Base-by-base conservation (phyloP, 768 basidiomycete genomes). In the Termitomyces sp. region DNA sequence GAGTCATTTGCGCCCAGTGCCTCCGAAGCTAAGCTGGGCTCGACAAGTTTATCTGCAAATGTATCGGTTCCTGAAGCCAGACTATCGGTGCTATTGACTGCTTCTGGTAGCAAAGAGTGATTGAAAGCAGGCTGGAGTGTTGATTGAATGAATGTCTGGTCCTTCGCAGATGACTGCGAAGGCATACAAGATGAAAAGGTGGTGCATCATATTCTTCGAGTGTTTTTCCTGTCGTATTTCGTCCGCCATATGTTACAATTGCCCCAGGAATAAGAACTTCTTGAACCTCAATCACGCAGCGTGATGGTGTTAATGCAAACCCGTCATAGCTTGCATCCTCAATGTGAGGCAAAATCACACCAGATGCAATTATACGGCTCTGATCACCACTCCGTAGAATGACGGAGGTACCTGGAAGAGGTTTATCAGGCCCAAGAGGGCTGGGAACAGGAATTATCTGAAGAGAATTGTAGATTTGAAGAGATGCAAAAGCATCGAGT, bases 401-500 rank as follows among this genome's bases (percentile, higher is more conserved):
- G 25, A 53, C 23, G 5, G 42, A 33, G 4, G 23, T 20, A 27
- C 52, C 52, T 10, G 36, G 2, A 29, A 29, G 29, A 29, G 29
- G 29, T 29, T 29, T 29, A 6, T 16, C 32, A n/a, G 5, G 43
- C 25, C 11, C 13, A 23, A 23, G 31, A 31, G 38, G 75, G 75
- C 76, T 42, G n/a, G 43, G n/a, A n/a, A n/a, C 36, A 15, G 48
- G 56, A 13, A 64, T 54, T n/a, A 16, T 23, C 13, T 23, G 29
- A 1, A 67, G 47, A 2, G 36, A 29, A 18, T 62, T 15, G 32
- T 61, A 62, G 12, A 68, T 42, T 0, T 20, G 15, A 7, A 53
- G 50, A 1, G 60, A 57, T 23, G 56, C 61, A 53, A 53, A 65
- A 0, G 42, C 60, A 52, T 64, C 65, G 12, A 53, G 53, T 15